Evolutionary conservation across 106 monocot species (phyloP), one percentile per base, ranked within the genome.

Genomic region (Phalaenopsis equestris): DNA sequence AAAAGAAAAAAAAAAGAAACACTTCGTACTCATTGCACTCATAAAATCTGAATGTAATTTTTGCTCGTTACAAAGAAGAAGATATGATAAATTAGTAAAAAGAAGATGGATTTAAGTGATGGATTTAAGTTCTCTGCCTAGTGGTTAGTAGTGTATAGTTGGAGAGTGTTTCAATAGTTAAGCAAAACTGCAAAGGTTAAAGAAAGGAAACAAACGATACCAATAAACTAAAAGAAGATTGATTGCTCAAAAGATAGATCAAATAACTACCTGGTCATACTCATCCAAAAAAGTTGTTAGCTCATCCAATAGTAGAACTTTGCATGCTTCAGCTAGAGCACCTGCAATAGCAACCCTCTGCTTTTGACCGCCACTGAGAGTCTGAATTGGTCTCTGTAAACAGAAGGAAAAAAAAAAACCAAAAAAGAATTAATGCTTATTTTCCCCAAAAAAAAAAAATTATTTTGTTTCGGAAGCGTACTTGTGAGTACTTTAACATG

Each of bases 291-390:
- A 99, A 75, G 94, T 99, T 17, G 99, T 99, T 19, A 99, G 79
- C 77, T 99, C 94, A 84, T 99, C 99, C 24, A 99, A 82, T 68
- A 99, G 57, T 8, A 95, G 80, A n/a, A 94, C 93, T 82, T 91
- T 99, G 78, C 92, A 93, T 24, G 90, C 84, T 90, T 99, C 89
- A 76, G 99, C 99, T 81, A 99, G 87, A 79, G 92, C 90, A 84
- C 94, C 99, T 49, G 94, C 94, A 82, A 99, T 95, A 41, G 92
- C 99, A 80, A 95, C 91, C 86, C 94, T 89, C 79, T 99, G 99
- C 75, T 99, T 99, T 84, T 94, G 94, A 83, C 98, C 94, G 36
- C 98, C 98, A 79, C 98, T 98, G n/a, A 94, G 92, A 86, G 98
- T 94, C 85, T 92, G 92, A 80, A 99, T 91, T 82, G 89, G 94